Conservation (phyloP, 208 protist species). For the Leishmania martiniquensis region DNA sequence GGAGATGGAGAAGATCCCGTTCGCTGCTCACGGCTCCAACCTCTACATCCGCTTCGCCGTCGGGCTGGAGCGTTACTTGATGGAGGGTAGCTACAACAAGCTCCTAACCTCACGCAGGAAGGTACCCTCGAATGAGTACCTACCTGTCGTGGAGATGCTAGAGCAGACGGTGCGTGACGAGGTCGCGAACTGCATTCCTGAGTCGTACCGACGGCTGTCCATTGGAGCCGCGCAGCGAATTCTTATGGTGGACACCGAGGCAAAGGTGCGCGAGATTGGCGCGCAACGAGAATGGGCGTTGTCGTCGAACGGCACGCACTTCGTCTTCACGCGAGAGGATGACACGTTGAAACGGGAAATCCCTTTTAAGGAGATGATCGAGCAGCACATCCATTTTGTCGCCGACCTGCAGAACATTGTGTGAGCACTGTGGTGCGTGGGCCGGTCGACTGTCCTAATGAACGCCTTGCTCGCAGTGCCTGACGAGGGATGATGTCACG, state of each 20-base stretch:
- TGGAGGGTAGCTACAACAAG: constrained; percentile 95
- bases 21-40: constrained; percentile 70
- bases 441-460: not conserved
- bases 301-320: constrained; percentile 45
- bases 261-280: constrained; percentile 77
- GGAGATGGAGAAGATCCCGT: constrained; percentile 91
- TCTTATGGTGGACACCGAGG: constrained; percentile 78
- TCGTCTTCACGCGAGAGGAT: constrained; percentile 82
- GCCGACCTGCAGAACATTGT: constrained; percentile 88
- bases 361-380: constrained; percentile 82
- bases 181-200: constrained; percentile 89
- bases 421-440: constrained; percentile 22
- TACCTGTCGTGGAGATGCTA: constrained; percentile 90
- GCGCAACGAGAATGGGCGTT: constrained; percentile 62
- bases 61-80: constrained; percentile 89
- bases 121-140: constrained; percentile 91
- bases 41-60: constrained; percentile 87
- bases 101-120: constrained; percentile 84
- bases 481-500: too few species aligned
- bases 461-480: too few species aligned
- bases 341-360: constrained; percentile 78
- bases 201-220: constrained; percentile 82
- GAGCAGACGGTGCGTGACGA: constrained; percentile 90
- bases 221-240: constrained; percentile 83
- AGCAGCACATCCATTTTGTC: constrained; percentile 76